A percentile compares a stretch with the other conserved stretches of the same genome.
Evolutionary conservation across 805 yeast genomes (phyloP).

Genomic region (Candida palmyrensis): DNA sequence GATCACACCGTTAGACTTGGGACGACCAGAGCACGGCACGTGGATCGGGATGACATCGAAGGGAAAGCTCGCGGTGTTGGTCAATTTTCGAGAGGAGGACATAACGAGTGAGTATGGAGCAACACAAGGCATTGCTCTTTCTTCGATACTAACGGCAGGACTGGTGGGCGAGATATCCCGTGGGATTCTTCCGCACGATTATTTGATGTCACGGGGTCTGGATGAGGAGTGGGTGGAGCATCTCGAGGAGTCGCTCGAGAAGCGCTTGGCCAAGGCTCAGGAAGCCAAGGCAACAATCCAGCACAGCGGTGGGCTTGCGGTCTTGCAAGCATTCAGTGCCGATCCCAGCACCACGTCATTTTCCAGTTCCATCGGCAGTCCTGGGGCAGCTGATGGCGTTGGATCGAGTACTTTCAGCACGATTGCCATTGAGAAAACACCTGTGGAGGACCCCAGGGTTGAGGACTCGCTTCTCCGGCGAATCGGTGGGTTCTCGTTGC

Average conservation of each 20-base stretch:
- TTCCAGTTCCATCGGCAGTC: no score
- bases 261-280: no score
- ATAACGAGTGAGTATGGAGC: conserved; percentile 12
- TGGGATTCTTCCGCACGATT: conserved; percentile 47
- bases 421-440: not conserved
- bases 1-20: conserved; percentile 71
- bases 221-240: conserved; percentile 42
- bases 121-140: not conserved
- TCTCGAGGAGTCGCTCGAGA: conserved; percentile 15
- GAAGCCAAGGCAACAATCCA: no score
- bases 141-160: conserved; percentile 14
- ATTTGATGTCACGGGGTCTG: conserved; percentile 27
- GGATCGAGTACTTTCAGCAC: no score
- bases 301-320: no score
- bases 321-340: no score
- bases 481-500: conserved; percentile 61
- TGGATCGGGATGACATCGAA: conserved; percentile 74
- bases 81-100: conserved; percentile 61
- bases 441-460: not conserved
- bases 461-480: conserved; percentile 11
- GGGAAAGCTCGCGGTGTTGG: conserved; percentile 65
- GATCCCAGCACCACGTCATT: no score
- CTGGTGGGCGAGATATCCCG: conserved; percentile 40
- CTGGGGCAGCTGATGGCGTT: no score
- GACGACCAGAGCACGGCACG: conserved; percentile 73